A percentile compares a stretch with the other conserved stretches of the same genome.
These are phyloP conservation scores for Mycocentrospora acerina DNA, from an alignment of 2,329 filamentous ascomycete species.

Conservation along the genomic window DNA sequence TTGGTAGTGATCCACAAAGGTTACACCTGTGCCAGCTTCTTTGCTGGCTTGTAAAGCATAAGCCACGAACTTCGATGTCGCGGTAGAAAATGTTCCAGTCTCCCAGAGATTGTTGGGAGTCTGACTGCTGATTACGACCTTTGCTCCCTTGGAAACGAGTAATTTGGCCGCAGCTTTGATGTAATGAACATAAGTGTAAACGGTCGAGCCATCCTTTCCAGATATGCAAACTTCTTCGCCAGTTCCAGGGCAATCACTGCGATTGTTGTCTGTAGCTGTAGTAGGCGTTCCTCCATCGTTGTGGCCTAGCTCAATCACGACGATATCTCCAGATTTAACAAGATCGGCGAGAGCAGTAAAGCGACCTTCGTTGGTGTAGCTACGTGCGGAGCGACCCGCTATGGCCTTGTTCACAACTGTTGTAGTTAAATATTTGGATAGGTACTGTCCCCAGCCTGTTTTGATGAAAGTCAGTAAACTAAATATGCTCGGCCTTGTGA, in stretches of 20 bases:
- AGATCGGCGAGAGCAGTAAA: slow-evolving; percentile 1
- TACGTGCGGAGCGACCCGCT: slow-evolving; percentile 1
- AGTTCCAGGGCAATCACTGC: slow-evolving; percentile 3
- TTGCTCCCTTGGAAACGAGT: slow-evolving; percentile 1
- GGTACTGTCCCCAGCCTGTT: slow-evolving; percentile 2
- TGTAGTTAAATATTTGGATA: not conserved
- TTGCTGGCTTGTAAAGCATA: slow-evolving; percentile 1
- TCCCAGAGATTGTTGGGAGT: slow-evolving; percentile 4
- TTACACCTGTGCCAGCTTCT: slow-evolving; percentile 1
- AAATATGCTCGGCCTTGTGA: not conserved
- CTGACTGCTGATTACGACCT: slow-evolving; percentile 1
- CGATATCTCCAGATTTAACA: slow-evolving; percentile 3
- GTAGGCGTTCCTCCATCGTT: slow-evolving; percentile 1
- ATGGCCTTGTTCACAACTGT: slow-evolving; percentile 1
- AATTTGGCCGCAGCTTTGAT: slow-evolving; percentile 1
- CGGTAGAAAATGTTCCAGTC: not conserved
- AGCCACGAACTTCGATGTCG: not conserved
- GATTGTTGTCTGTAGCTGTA: not conserved
- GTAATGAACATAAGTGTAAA: slow-evolving; percentile 2
- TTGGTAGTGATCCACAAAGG: slow-evolving; percentile 3
- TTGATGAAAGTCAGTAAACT: not conserved
- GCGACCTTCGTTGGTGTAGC: slow-evolving; percentile 2
- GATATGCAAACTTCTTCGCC: slow-evolving; percentile 1
- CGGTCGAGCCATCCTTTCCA: not conserved
- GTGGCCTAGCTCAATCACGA: slow-evolving; percentile 1